Base-by-base conservation (phyloP, 257 asterid genomes). In the Asclepias syriaca region DNA sequence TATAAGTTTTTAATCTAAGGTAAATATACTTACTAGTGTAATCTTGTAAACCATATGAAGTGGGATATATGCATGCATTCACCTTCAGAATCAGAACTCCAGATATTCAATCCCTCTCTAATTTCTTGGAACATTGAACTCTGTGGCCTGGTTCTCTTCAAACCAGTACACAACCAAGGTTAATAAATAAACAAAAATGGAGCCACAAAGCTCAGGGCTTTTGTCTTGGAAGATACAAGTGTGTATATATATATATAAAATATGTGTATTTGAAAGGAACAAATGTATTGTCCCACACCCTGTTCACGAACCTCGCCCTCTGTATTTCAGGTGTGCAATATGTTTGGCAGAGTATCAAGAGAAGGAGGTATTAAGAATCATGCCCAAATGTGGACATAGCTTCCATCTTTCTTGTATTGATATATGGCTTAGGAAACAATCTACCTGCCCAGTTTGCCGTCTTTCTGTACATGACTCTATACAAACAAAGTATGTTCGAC, bases 401-500 rank as follows among this genome's bases (percentile, higher is more conserved):
- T 88, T 90, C 74, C 97, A 89, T 76, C 85, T 89, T 11, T 79
- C 90, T 22, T 93, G 96, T 90, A 93, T 93, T 4, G 97, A 93
- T 71, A 70, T 80, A 48, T 93, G 98, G 98, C 92, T 91, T 13
- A 78, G 89, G 75, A 91, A 88, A 79, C 97, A 89, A 63, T 81
- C 94, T 2, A 89, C 98, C 18, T 91, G 98, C 75, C 98, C 98
- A 21, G 96, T 93, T 0, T 93, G 96, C 77, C 96, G 96, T 53
- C 91, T 93, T 70, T 81, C 93, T 1, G 78, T 93, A 49, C 88
- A 79, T 5, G 86, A 78, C 56, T 83, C 88, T n/a, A 64, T 69
- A 24, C 90, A 84, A 77, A 66, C 79, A 34, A 84, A 84, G 71
- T 81, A 74, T 12, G 76, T 72, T 18, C 85, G 40, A 22, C 66